Percentiles rank a stretch among this genome's conserved stretches.
phyloP scores from a whole-genome alignment of 2,329 filamentous ascomycete species.

The Alternaria postmessia region DNA sequence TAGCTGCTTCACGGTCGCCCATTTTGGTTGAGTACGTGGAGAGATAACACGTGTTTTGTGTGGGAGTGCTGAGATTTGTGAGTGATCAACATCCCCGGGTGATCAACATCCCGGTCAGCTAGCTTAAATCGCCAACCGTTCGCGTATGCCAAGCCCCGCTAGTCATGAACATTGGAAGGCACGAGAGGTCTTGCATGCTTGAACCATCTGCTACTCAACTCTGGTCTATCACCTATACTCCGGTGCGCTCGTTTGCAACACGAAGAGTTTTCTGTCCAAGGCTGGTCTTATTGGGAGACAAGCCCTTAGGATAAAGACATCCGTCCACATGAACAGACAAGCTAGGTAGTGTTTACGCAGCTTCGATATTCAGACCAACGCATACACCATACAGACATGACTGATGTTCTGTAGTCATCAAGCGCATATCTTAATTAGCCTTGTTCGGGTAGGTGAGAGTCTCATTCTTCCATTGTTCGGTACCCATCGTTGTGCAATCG shows the following conservation, averaged over 20 bases:
- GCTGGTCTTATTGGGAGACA: not conserved
- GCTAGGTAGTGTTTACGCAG: not conserved
- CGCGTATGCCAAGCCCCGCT: conserved; percentile 25
- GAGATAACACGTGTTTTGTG: no score
- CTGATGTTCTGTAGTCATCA: not conserved
- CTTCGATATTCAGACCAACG: not conserved
- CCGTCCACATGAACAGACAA: not conserved
- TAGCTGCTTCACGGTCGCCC: no score
- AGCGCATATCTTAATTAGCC: not conserved
- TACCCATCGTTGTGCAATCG: not conserved
- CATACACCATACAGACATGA: not conserved
- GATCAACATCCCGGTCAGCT: no score
- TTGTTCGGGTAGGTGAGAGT: no score
- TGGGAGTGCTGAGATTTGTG: no score
- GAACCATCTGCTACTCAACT: not conserved
- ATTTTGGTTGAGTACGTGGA: no score
- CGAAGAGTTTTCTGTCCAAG: not conserved
- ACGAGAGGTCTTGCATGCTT: not conserved
- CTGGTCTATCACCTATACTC: no score
- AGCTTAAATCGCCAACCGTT: conserved; percentile 24
- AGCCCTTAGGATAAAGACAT: not conserved
- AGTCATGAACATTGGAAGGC: conserved; percentile 7
- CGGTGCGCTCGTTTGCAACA: not conserved
- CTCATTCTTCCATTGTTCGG: not conserved
- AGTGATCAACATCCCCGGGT: no score